Conservation (phyloP, 768 basidiomycete genomes). For the Macrolepiota fuliginosa region DNA sequence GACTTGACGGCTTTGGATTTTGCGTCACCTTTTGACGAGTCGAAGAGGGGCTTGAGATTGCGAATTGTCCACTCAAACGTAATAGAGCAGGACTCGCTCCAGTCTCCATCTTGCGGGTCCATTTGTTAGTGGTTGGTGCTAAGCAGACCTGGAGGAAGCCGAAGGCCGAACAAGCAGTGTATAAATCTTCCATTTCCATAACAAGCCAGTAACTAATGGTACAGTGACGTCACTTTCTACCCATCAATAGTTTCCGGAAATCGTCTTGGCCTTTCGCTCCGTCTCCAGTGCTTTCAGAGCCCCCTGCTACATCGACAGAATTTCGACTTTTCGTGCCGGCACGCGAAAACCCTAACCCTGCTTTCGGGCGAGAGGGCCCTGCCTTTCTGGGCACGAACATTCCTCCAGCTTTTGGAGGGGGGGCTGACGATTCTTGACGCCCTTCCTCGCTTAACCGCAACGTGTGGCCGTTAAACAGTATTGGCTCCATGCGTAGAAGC, state of each 20-base stretch:
- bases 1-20: constrained; percentile 82
- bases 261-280: constrained; percentile 71
- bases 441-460: constrained; percentile 62
- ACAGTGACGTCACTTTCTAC: constrained; percentile 13
- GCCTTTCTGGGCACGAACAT: constrained; percentile 66
- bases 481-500: constrained; percentile 66
- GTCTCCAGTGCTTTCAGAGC: constrained; percentile 20
- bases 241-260: constrained; percentile 76
- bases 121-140: constrained; percentile 2
- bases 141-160: background rate
- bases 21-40: constrained; percentile 71
- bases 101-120: constrained; percentile 28
- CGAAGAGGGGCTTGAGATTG: constrained; percentile 71
- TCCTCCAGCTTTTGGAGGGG: constrained; percentile 39
- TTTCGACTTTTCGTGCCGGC: constrained; percentile 14
- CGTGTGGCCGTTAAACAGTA: constrained; percentile 62
- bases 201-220: background rate
- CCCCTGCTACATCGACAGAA: constrained; percentile 13
- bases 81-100: constrained; percentile 52
- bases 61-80: constrained; percentile 79
- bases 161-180: background rate
- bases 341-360: constrained; percentile 59
- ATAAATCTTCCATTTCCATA: background rate
- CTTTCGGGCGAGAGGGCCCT: constrained; percentile 64
- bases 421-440: constrained; percentile 27